Evolutionary conservation across 768 basidiomycete genomes (phyloP).

Genomic region (Pseudohyphozyma bogoriensis): DNA sequence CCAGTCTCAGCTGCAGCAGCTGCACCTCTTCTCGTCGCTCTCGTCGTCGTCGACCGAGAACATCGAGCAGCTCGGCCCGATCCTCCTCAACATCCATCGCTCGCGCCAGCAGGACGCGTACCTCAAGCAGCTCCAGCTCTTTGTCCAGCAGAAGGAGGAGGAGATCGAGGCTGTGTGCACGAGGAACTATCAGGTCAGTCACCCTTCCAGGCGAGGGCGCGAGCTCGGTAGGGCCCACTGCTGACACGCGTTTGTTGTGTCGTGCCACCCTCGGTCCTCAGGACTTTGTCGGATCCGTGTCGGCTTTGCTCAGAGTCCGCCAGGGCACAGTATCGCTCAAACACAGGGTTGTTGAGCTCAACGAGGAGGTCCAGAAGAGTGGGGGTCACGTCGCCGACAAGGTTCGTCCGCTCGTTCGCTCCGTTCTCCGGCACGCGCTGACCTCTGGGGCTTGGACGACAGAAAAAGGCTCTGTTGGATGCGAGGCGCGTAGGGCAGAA

Average conservation of each 20-base stretch:
- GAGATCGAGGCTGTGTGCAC: slow-evolving; percentile 95
- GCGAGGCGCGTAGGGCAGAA: slow-evolving; percentile 87
- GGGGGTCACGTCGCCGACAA: slow-evolving; percentile 84
- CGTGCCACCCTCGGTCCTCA: no score
- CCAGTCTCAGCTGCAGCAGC: slow-evolving; percentile 68
- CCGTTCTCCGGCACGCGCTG: no score
- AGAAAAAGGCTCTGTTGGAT: slow-evolving; percentile 76
- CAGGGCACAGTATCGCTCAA: slow-evolving; percentile 91
- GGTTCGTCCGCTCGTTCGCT: slow-evolving; percentile 35
- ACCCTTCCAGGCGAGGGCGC: neutral
- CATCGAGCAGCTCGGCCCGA: slow-evolving; percentile 24
- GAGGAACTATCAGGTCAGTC: slow-evolving; percentile 66
- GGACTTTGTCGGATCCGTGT: slow-evolving; percentile 93
- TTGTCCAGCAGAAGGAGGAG: slow-evolving; percentile 85
- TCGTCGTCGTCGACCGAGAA: neutral
- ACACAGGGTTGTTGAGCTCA: slow-evolving; percentile 79
- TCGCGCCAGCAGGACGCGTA: slow-evolving; percentile 58
- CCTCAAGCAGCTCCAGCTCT: slow-evolving; percentile 69
- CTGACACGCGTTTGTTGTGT: neutral
- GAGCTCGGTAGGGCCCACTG: neutral
- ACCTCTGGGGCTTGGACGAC: no score
- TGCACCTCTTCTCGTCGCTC: slow-evolving; percentile 13
- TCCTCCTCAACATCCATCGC: slow-evolving; percentile 27
- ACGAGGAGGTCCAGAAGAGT: slow-evolving; percentile 75
- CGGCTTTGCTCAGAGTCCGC: slow-evolving; percentile 90